Evolutionary conservation across 2,329 filamentous ascomycete genomes (phyloP).

Genomic region (Aureobasidium sp.): DNA sequence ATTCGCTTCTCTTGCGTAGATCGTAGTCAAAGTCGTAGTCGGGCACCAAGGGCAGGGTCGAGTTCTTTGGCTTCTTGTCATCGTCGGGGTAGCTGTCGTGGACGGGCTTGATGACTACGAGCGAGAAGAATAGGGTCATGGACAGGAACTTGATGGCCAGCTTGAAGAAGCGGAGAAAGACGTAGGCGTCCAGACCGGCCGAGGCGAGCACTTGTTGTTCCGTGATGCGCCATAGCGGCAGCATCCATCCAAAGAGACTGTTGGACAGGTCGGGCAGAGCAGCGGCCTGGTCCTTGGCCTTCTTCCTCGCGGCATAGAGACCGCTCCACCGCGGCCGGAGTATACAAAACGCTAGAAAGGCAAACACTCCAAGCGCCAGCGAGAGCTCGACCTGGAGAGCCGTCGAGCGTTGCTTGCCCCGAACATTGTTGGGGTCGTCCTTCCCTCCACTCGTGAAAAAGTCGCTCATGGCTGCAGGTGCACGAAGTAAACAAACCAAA

Average conservation of each 20-base stretch:
- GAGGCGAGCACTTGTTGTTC: conserved; percentile 86
- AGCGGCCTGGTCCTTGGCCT: conserved; percentile 58
- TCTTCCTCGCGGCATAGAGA: conserved; percentile 83
- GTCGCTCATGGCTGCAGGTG: conserved; percentile 18
- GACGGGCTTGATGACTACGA: conserved; percentile 75
- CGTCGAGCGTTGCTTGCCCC: conserved; percentile 22
- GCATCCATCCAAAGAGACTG: conserved; percentile 88
- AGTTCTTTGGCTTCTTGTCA: conserved; percentile 25
- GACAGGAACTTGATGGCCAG: conserved; percentile 82
- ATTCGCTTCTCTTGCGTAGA: neutral
- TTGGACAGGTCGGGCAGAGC: conserved; percentile 72
- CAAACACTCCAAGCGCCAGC: conserved; percentile 58
- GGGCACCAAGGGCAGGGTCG: conserved; percentile 14
- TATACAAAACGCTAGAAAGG: conserved; percentile 72
- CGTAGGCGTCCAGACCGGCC: conserved; percentile 89
- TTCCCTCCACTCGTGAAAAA: conserved; percentile 19
- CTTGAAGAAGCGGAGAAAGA: conserved; percentile 93
- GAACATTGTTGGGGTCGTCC: conserved; percentile 14
- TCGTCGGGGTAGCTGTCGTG: conserved; percentile 59
- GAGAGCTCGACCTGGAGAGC: conserved; percentile 65
- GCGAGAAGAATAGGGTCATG: conserved; percentile 73
- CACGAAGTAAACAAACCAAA: conserved; percentile 8
- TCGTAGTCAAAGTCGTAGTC: conserved; percentile 7
- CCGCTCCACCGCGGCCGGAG: conserved; percentile 86
- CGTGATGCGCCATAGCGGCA: conserved; percentile 72